phyloP scores from a whole-genome alignment of 208 protist genomes.

The Trypanosoma congolense region DNA sequence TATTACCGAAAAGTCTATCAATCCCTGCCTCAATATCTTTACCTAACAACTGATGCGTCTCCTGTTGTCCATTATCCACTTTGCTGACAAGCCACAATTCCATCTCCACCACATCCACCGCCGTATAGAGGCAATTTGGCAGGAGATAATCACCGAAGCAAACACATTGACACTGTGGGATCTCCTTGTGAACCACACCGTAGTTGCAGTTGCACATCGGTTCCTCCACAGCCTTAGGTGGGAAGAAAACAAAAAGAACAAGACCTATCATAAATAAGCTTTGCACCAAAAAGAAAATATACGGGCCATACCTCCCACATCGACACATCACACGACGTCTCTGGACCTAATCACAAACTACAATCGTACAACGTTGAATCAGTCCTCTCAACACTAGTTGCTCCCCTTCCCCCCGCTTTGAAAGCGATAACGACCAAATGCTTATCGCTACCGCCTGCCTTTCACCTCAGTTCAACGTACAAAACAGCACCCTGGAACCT shows the following conservation, averaged over 20 bases:
- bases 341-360: too few species aligned
- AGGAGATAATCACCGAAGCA: conserved; percentile 37
- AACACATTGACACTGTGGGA: conserved; percentile 21
- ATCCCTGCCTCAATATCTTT: conserved; percentile 7
- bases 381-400: too few species aligned
- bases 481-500: too few species aligned
- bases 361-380: too few species aligned
- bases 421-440: too few species aligned
- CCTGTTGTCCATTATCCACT: neutral
- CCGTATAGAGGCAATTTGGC: conserved; percentile 42
- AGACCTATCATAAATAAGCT: neutral
- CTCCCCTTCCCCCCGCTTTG: too few species aligned
- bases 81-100: conserved; percentile 18
- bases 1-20: conserved; percentile 1
- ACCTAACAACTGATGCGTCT: neutral
- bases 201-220: conserved; percentile 31
- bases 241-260: neutral
- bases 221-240: neutral
- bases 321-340: too few species aligned
- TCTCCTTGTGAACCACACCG: conserved; percentile 17
- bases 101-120: conserved; percentile 18
- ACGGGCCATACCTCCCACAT: neutral
- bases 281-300: neutral
- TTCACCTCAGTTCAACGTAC: too few species aligned
- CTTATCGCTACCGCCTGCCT: too few species aligned